Evolutionary conservation across 352 stramenopile species (phyloP).

Genomic region (Lagenidium sp.): DNA sequence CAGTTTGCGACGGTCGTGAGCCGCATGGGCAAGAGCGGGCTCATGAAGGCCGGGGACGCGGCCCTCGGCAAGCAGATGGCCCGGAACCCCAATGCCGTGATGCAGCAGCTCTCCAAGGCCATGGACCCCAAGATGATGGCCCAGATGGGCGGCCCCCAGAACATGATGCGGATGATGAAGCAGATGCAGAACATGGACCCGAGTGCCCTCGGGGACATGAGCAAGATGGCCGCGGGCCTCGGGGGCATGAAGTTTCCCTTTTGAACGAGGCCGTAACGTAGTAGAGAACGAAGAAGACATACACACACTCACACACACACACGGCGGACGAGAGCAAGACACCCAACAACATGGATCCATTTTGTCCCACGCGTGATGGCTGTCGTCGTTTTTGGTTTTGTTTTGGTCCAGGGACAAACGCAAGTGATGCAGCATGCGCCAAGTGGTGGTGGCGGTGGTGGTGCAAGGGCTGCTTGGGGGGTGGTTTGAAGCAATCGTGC

Average conservation of each 20-base stretch:
- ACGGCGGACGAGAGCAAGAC: too few species aligned
- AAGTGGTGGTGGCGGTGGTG: too few species aligned
- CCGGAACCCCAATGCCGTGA: constrained; percentile 94
- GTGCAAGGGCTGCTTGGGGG: too few species aligned
- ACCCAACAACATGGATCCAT: too few species aligned
- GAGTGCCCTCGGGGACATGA: constrained; percentile 61
- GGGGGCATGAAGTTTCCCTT: constrained; percentile 80
- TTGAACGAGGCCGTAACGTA: constrained; percentile 14
- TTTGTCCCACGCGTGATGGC: too few species aligned
- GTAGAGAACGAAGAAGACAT: constrained; percentile 2
- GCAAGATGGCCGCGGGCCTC: constrained; percentile 61
- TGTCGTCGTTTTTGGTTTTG: too few species aligned
- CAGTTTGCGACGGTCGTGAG: constrained; percentile 92
- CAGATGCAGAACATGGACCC: constrained; percentile 90
- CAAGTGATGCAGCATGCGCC: too few species aligned
- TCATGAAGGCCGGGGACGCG: constrained; percentile 88
- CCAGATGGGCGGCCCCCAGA: constrained; percentile 71
- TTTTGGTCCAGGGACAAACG: too few species aligned
- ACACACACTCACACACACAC: too few species aligned
- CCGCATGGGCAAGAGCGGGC: constrained; percentile 96
- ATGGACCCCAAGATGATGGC: constrained; percentile 92
- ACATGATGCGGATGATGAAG: constrained; percentile 92
- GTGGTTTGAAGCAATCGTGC: too few species aligned
- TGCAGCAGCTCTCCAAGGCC: constrained; percentile 94
- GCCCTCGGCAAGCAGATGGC: constrained; percentile 91